Base-by-base conservation (phyloP, 1,284 basidiomycete genomes). In the Ustilago nuda region DNA sequence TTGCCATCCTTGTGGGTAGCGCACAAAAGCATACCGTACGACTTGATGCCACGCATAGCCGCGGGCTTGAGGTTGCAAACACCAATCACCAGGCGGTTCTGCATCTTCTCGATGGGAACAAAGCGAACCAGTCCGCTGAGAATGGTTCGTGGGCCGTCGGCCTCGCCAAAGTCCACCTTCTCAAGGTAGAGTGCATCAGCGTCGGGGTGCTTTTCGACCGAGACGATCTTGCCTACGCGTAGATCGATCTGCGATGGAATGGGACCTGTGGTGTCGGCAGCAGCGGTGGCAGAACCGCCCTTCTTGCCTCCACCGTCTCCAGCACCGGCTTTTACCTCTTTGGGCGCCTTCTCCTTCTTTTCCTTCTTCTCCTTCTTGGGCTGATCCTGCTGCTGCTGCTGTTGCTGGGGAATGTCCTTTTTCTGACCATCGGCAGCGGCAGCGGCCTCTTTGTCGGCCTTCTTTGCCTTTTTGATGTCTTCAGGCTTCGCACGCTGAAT, bases 1-100 rank as follows among this genome's bases (percentile, higher is more conserved):
- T 82, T 82, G 55, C 82, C 84, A 53, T 81, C 82, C 66, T 80
- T 82, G 62, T 68, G 59, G 6, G 79, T 81, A 45, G 84, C 84
- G 60, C 84, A 85, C 36, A 85, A 67, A 2, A 85, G 72, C 84
- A 85, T 85, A 30, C 78, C 84, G 70, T 79, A 80, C 66, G 79
- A 82, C 81, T 85, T 85, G 72, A 85, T 85, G 48, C 84, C 84
- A n/a, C 84, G 71, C 84, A 85, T 85, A 23, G 82, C 67, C 5
- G 61, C 78, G 3, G 84, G 84, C 78, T 85, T 85, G 56, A 85
- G 75, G 66, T 85, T 85, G 80, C 84, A 85, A 19, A 85, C 77
- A 45, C 83, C 83, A 9, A 85, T 79, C 27, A 85, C 84, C 74
- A 76, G 72, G 27, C 84, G 75, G 64, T 82, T 81, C 60, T 78